Conservation (phyloP, 2,329 filamentous ascomycete species). For the Fusarium paranaense region DNA sequence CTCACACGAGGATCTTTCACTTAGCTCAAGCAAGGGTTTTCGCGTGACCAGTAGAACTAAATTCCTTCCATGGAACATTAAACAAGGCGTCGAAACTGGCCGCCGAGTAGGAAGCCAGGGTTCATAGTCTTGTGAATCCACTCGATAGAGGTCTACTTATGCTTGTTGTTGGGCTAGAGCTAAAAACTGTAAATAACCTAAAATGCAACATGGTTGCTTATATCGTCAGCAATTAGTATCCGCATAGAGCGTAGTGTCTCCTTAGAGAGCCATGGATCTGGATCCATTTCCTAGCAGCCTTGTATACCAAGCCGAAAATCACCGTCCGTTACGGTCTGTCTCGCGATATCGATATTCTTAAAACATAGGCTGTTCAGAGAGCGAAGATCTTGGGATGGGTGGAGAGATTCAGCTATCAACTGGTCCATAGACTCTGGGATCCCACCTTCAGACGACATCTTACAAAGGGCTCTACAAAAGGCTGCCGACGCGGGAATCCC, state of each 20-base stretch:
- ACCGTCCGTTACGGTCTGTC: neutral
- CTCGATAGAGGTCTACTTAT: neutral
- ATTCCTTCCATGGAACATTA: neutral
- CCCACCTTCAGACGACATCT: neutral
- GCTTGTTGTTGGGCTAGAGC: neutral
- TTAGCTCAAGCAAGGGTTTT: neutral
- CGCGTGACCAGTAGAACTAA: neutral
- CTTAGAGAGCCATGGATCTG: neutral
- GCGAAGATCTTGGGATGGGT: neutral
- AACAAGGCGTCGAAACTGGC: neutral
- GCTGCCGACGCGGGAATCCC: conserved; percentile 1
- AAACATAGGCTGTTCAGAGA: neutral
- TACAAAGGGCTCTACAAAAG: neutral
- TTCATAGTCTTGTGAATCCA: neutral
- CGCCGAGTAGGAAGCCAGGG: neutral
- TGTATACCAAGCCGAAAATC: neutral
- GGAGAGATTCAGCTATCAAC: conserved; percentile 6
- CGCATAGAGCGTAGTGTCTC: neutral
- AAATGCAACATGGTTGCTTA: conserved; percentile 51
- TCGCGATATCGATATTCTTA: neutral
- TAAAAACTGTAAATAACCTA: neutral
- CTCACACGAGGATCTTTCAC: neutral
- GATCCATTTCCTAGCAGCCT: neutral
- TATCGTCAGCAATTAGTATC: neutral
- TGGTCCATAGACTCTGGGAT: neutral